A percentile compares a stretch with the other conserved stretches of the same genome.
phyloP scores from a whole-genome alignment of 1,139 yeast species.

The Candida neerlandica region DNA sequence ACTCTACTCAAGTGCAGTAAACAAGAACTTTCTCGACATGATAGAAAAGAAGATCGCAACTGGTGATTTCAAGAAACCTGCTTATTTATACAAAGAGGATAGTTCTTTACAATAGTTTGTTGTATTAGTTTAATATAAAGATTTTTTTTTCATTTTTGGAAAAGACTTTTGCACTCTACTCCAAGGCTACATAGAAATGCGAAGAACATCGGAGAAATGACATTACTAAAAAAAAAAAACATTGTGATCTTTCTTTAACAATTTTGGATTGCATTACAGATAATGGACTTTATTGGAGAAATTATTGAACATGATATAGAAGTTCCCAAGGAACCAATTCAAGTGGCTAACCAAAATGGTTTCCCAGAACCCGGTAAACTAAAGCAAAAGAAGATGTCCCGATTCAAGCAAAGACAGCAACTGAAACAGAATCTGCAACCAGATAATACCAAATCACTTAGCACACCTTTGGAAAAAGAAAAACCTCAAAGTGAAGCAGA shows the following conservation, averaged over 20 bases:
- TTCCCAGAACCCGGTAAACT: conserved; percentile 44
- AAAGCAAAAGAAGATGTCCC: conserved; percentile 25
- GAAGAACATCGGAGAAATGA: background rate
- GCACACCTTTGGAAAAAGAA: conserved; percentile 4
- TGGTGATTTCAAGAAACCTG: conserved; percentile 12
- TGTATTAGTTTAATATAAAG: conserved; percentile 22
- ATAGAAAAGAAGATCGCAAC: conserved; percentile 23
- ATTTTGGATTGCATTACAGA: background rate
- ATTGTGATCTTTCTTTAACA: background rate
- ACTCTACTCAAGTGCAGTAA: conserved; percentile 18
- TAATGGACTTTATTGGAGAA: conserved; percentile 74
- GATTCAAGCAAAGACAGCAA: conserved; percentile 24
- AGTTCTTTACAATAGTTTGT: conserved; percentile 17
- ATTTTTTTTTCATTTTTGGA: background rate
- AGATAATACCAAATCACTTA: background rate
- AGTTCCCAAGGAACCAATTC: conserved; percentile 29
- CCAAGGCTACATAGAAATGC: background rate
- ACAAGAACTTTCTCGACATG: conserved; percentile 21
- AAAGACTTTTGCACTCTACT: background rate
- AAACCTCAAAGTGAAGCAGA: conserved; percentile 52
- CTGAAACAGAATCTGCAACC: conserved; percentile 6
- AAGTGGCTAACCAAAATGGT: conserved; percentile 29
- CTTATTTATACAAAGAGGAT: conserved; percentile 8
- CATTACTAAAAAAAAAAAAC: conserved; percentile 15
- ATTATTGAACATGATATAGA: conserved; percentile 67